Evolutionary conservation across 169 alveolate species (phyloP).

Genomic region (Plasmodium malariae): DNA sequence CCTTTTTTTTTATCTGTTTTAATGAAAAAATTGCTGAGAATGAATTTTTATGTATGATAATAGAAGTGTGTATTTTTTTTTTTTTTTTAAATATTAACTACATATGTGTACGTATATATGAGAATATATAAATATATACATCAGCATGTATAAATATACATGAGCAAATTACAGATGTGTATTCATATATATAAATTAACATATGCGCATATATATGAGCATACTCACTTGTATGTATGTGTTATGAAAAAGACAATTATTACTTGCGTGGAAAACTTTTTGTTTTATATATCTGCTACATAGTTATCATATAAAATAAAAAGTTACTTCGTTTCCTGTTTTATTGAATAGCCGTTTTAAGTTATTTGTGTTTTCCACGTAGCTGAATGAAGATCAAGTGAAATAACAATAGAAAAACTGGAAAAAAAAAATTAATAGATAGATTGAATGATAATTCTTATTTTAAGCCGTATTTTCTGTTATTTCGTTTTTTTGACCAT

Average conservation of each 20-base stretch:
- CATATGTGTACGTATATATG: neutral
- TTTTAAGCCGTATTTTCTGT: neutral
- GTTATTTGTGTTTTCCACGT: conserved; percentile 66
- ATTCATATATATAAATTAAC: conserved; percentile 2
- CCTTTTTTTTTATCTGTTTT: neutral
- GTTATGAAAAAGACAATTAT: conserved; percentile 7
- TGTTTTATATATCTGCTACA: conserved; percentile 45
- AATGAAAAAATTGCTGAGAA: neutral
- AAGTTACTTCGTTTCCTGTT: conserved; percentile 1
- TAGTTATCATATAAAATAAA: conserved; percentile 62
- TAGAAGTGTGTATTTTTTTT: neutral
- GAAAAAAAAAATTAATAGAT: neutral
- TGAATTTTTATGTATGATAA: neutral
- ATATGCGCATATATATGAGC: neutral
- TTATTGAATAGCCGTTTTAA: neutral
- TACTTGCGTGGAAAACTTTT: conserved; percentile 25
- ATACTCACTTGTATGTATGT: neutral
- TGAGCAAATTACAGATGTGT: neutral
- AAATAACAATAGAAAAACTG: neutral
- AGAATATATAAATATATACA: conserved; percentile 13
- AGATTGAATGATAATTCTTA: neutral
- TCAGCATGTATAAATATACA: neutral
- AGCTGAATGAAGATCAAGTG: neutral
- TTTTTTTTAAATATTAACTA: neutral
- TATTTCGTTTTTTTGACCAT: neutral